phyloP scores from a whole-genome alignment of 2,329 filamentous ascomycete species.

The Penicillium sp. region DNA sequence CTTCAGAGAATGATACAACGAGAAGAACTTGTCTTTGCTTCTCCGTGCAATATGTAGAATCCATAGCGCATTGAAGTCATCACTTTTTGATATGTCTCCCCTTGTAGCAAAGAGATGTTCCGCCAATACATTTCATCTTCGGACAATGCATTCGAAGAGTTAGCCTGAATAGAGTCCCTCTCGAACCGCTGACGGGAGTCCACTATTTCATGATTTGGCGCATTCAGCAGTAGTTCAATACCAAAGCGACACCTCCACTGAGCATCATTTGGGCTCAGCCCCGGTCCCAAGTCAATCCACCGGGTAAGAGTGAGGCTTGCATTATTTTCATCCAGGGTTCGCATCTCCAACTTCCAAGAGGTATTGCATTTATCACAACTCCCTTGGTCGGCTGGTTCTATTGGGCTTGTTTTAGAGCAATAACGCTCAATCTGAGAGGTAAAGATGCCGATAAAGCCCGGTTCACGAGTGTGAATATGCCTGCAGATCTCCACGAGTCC shows the following conservation, averaged over 20 bases:
- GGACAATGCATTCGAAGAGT: not conserved
- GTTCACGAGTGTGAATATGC: not conserved
- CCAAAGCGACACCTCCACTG: not conserved
- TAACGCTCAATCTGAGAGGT: not conserved
- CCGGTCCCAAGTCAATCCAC: not conserved
- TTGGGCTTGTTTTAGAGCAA: not conserved
- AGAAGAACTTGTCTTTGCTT: not conserved
- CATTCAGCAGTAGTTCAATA: not conserved
- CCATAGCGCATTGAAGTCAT: not conserved
- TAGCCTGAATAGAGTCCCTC: not conserved
- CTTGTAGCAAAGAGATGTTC: not conserved
- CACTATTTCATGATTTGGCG: not conserved
- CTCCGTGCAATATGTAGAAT: not conserved
- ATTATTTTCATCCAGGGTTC: not conserved
- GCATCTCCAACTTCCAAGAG: not conserved
- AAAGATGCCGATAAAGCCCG: not conserved
- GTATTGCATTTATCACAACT: not conserved
- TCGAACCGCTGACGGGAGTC: not conserved
- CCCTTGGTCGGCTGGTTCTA: not conserved
- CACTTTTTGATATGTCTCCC: not conserved
- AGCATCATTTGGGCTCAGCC: not conserved
- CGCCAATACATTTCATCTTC: not conserved
- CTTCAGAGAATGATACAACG: not conserved
- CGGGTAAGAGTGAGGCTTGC: not conserved
- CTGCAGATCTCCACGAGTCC: not conserved